phyloP scores from a whole-genome alignment of 2,329 filamentous ascomycete genomes.

The Clonostachys chloroleuca region DNA sequence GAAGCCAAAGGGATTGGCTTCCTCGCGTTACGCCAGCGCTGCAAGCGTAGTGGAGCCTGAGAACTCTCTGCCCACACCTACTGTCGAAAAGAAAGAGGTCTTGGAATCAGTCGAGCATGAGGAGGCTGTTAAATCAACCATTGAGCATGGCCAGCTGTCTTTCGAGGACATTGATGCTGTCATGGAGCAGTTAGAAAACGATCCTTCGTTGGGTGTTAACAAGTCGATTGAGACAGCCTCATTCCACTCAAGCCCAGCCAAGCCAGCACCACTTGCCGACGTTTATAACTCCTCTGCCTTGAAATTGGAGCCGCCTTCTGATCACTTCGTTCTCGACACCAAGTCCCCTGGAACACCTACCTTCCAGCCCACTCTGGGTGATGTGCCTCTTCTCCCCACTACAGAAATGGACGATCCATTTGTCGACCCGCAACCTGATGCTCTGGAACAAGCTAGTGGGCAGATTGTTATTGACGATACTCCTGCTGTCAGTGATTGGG shows the following conservation, averaged over 20 bases:
- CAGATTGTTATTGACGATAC: constrained; percentile 32
- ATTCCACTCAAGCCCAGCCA: constrained; percentile 25
- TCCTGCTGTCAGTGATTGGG: constrained; percentile 83
- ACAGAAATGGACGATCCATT: constrained; percentile 59
- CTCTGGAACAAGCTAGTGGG: constrained; percentile 33
- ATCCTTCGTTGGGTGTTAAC: constrained; percentile 72
- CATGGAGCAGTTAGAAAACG: constrained; percentile 76
- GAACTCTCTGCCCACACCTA: constrained; percentile 20
- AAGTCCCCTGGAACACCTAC: constrained; percentile 15
- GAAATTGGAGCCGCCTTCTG: constrained; percentile 39
- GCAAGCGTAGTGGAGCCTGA: constrained; percentile 16
- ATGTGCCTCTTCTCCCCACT: constrained; percentile 17
- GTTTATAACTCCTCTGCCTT: constrained; percentile 43
- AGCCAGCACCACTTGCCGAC: constrained; percentile 14
- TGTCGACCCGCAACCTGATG: constrained; percentile 49
- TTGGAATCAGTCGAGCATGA: constrained; percentile 21
- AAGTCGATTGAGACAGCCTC: constrained; percentile 41
- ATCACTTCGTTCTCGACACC: constrained; percentile 63
- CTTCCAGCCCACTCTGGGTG: not conserved
- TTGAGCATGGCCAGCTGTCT: constrained; percentile 31
- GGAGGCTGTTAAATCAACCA: not conserved
- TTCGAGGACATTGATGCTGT: constrained; percentile 89
- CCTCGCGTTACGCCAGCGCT: constrained; percentile 36
- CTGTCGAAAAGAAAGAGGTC: constrained; percentile 12
- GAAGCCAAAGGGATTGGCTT: constrained; percentile 34